These are phyloP conservation scores for Guadua angustifolia DNA, from an alignment of 176 grass and related monocot genomes.

Conservation along the genomic window DNA sequence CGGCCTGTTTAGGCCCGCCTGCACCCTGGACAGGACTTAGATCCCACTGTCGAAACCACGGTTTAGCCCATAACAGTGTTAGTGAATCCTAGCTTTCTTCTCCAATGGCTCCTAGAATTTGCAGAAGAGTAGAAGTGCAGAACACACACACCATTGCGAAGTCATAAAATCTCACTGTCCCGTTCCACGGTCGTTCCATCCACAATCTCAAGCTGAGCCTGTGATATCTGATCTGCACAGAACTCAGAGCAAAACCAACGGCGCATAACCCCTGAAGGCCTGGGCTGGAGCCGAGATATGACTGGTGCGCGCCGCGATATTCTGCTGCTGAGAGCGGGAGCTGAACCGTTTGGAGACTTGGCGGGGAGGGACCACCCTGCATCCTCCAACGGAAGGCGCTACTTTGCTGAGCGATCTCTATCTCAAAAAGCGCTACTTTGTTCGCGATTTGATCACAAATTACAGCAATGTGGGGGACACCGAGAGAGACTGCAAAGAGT, in stretches of 20 bases:
- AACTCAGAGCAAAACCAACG: not conserved
- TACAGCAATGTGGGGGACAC: not conserved
- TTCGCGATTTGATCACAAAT: not conserved
- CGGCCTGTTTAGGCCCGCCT: not conserved
- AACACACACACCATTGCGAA: too few relatives aligned
- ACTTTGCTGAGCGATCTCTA: not conserved
- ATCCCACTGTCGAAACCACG: not conserved
- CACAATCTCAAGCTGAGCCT: not conserved
- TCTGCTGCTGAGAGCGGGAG: not conserved
- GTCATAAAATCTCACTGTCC: not conserved
- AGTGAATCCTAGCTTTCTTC: too few relatives aligned
- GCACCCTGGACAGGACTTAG: not conserved
- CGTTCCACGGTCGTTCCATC: not conserved
- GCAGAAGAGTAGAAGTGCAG: too few relatives aligned
- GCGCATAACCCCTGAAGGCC: not conserved
- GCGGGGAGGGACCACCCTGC: too few relatives aligned
- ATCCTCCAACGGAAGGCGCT: not conserved
- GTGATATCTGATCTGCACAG: not conserved
- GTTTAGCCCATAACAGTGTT: too few relatives aligned
- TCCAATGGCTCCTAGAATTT: too few relatives aligned
- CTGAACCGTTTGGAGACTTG: not conserved
- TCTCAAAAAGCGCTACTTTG: constrained; percentile 4
- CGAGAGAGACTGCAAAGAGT: not conserved
- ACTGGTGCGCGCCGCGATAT: not conserved
- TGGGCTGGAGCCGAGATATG: not conserved